phyloP scores from a whole-genome alignment of 2,329 filamentous ascomycete genomes.

The Fusarium sambucinum region DNA sequence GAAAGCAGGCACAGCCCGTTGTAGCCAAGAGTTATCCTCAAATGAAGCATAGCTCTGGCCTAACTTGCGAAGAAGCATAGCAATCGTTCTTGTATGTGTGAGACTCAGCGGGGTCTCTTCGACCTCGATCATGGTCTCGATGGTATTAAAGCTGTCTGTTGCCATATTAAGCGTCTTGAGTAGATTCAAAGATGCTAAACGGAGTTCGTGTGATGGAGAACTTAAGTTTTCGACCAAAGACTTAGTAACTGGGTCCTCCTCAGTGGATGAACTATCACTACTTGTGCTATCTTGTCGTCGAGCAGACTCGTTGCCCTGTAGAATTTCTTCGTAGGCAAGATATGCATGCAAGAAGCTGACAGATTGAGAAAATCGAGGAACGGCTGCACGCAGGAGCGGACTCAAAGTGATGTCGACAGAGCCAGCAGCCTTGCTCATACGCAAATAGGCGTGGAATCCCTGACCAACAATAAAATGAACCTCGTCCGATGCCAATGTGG shows the following conservation, averaged over 20 bases:
- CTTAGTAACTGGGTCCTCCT: slow-evolving; percentile 71
- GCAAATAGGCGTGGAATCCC: slow-evolving; percentile 79
- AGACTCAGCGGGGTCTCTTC: slow-evolving; percentile 84
- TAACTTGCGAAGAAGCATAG: slow-evolving; percentile 88
- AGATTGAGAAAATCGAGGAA: slow-evolving; percentile 73
- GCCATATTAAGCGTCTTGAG: slow-evolving; percentile 67
- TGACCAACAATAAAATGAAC: slow-evolving; percentile 80
- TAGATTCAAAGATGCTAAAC: slow-evolving; percentile 78
- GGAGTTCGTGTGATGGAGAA: slow-evolving; percentile 78
- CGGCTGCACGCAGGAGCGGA: slow-evolving; percentile 73
- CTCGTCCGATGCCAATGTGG: slow-evolving; percentile 69
- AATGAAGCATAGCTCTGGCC: slow-evolving; percentile 71
- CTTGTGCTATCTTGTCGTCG: slow-evolving; percentile 51
- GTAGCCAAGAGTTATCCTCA: slow-evolving; percentile 72
- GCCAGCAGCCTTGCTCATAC: slow-evolving; percentile 70
- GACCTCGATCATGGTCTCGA: slow-evolving; percentile 75
- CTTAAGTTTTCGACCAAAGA: slow-evolving; percentile 80
- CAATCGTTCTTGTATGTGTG: slow-evolving; percentile 79
- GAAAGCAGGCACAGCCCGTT: slow-evolving; percentile 80
- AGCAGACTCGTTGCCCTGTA: slow-evolving; percentile 30
- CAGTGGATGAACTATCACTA: slow-evolving; percentile 58
- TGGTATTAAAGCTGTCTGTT: slow-evolving; percentile 43
- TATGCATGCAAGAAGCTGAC: slow-evolving; percentile 75
- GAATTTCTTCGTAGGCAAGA: slow-evolving; percentile 64
- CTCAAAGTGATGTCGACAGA: slow-evolving; percentile 72